Evolutionary conservation across 2,329 filamentous ascomycete genomes (phyloP).

Genomic region (Thelonectria blattea): DNA sequence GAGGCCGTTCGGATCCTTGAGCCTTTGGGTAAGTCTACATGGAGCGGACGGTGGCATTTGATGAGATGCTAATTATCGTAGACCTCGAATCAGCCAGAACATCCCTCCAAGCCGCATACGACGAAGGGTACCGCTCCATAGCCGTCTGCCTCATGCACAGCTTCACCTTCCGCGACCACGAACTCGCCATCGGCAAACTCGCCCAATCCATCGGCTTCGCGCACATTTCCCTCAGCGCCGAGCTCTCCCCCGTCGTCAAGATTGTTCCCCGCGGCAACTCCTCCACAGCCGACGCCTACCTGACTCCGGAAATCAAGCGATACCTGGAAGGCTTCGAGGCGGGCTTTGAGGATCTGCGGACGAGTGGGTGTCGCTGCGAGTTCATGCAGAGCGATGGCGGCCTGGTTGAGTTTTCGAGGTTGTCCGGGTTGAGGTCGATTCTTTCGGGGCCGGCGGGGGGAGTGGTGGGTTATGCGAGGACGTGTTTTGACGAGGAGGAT

Average conservation of each 20-base stretch:
- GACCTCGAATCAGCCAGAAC: slow-evolving; percentile 12
- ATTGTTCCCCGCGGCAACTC: slow-evolving; percentile 48
- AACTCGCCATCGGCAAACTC: slow-evolving; percentile 74
- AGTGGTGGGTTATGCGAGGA: slow-evolving; percentile 88
- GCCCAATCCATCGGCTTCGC: slow-evolving; percentile 74
- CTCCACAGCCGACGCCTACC: slow-evolving; percentile 48
- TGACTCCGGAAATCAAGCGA: slow-evolving; percentile 46
- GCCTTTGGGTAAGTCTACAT: slow-evolving; percentile 60
- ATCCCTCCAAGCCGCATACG: slow-evolving; percentile 62
- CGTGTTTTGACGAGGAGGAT: slow-evolving; percentile 81
- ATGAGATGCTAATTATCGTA: too few relatives aligned
- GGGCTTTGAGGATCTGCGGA: slow-evolving; percentile 73
- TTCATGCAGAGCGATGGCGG: slow-evolving; percentile 91
- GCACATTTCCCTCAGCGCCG: slow-evolving; percentile 68
- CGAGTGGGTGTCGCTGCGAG: slow-evolving; percentile 78
- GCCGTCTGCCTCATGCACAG: slow-evolving; percentile 90
- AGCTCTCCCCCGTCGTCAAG: slow-evolving; percentile 49
- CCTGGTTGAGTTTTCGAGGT: slow-evolving; percentile 73
- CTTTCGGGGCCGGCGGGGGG: slow-evolving; percentile 87
- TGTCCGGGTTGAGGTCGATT: slow-evolving; percentile 83
- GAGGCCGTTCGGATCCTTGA: slow-evolving; percentile 71
- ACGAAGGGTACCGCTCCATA: slow-evolving; percentile 74
- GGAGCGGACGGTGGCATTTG: too few relatives aligned
- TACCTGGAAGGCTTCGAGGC: slow-evolving; percentile 73
- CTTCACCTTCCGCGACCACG: slow-evolving; percentile 87